These are phyloP conservation scores for Aspergillus cejpii DNA, from an alignment of 2,329 filamentous ascomycete species.

Conservation along the genomic window DNA sequence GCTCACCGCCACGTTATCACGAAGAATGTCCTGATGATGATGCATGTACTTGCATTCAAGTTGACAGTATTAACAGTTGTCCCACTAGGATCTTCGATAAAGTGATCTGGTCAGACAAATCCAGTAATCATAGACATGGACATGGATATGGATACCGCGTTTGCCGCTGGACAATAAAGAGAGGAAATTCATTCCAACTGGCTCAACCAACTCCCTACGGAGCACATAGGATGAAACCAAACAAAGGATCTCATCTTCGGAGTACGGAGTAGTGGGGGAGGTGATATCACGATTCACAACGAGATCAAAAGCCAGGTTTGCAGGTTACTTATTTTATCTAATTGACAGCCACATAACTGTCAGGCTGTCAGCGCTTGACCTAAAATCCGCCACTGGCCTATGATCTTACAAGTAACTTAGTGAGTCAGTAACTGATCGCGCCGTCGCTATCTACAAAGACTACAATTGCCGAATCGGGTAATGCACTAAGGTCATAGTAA, in stretches of 20 bases:
- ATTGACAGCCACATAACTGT: too few relatives aligned
- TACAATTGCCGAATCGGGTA: not conserved
- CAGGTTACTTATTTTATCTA: too few relatives aligned
- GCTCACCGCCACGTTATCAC: not conserved
- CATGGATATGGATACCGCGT: too few relatives aligned
- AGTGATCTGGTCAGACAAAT: too few relatives aligned
- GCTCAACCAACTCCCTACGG: not conserved
- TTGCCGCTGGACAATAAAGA: too few relatives aligned
- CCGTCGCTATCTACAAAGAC: not conserved
- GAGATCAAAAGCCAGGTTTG: not conserved
- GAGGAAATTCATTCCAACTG: not conserved
- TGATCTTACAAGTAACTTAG: not conserved
- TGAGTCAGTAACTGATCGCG: not conserved
- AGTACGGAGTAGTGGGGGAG: not conserved
- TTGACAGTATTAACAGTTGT: too few relatives aligned
- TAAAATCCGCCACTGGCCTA: too few relatives aligned
- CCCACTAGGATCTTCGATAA: too few relatives aligned
- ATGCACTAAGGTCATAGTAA: not conserved
- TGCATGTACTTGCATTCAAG: not conserved
- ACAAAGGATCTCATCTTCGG: not conserved
- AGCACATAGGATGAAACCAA: not conserved
- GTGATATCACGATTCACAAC: too few relatives aligned
- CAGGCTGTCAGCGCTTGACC: not conserved
- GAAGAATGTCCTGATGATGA: not conserved
- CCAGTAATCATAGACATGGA: too few relatives aligned